These are phyloP conservation scores for Dalechampia spathulata DNA, from an alignment of 441 rosid genomes.

Conservation along the genomic window DNA sequence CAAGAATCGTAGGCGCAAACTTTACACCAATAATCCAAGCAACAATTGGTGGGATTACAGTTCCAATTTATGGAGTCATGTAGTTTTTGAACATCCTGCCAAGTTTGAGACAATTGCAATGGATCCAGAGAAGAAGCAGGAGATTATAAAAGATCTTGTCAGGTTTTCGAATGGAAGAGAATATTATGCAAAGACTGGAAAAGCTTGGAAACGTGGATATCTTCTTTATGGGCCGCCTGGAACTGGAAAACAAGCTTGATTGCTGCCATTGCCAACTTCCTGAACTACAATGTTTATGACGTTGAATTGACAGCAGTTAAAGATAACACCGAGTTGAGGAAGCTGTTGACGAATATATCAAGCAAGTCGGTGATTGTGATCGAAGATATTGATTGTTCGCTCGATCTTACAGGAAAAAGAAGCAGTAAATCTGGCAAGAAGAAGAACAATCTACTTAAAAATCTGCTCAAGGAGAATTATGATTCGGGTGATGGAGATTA, in stretches of 20 bases:
- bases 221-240: not conserved
- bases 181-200: not conserved
- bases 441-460: not conserved
- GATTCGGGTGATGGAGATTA: too few species aligned
- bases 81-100: not conserved
- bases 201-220: not conserved
- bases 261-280: not conserved
- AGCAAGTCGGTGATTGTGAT: not conserved
- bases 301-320: not conserved
- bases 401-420: not conserved
- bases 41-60: not conserved
- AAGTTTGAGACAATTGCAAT: not conserved
- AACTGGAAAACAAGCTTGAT: not conserved
- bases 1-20: not conserved
- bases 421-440: too few species aligned
- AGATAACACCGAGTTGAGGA: not conserved
- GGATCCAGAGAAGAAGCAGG: not conserved
- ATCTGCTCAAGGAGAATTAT: too few species aligned
- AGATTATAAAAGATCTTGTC: not conserved
- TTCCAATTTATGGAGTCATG: not conserved
- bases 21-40: not conserved
- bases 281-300: not conserved
- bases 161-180: not conserved
- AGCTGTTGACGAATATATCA: not conserved
- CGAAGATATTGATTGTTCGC: not conserved